phyloP scores from a whole-genome alignment of 805 yeast genomes.

The Lachancea mirantina region DNA sequence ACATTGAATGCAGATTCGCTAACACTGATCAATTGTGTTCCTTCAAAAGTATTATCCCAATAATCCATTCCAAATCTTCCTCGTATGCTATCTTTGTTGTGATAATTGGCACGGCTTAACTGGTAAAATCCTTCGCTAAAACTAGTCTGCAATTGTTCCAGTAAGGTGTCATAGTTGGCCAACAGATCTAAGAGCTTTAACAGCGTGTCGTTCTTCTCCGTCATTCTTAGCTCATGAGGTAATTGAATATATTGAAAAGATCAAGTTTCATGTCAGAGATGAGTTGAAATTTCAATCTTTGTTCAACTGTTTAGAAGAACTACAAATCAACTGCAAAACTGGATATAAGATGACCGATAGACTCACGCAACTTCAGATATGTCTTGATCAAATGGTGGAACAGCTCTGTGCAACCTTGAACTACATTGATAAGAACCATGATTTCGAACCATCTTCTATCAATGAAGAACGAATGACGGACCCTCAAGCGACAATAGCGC shows the following conservation, averaged over 20 bases:
- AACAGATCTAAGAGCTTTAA: constrained; percentile 16
- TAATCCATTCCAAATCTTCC: constrained; percentile 30
- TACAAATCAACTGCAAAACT: no score
- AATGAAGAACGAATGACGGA: constrained; percentile 56
- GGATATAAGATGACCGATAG: constrained; percentile 67
- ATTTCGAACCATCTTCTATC: constrained; percentile 40
- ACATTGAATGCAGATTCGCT: constrained; percentile 1
- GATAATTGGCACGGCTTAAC: constrained; percentile 28
- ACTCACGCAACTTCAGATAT: constrained; percentile 80
- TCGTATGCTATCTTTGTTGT: constrained; percentile 26
- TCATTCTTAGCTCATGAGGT: no score
- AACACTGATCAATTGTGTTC: constrained; percentile 14
- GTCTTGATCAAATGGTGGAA: constrained; percentile 72
- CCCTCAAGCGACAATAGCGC: constrained; percentile 48
- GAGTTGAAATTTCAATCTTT: no score
- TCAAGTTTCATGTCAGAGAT: not conserved
- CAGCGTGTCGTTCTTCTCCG: no score
- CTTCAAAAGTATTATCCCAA: constrained; percentile 27
- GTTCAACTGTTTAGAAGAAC: no score
- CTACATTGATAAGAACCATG: constrained; percentile 73
- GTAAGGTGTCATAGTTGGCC: constrained; percentile 19
- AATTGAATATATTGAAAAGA: no score
- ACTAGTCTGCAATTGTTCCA: constrained; percentile 24
- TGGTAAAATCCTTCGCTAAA: constrained; percentile 22
- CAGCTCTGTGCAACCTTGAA: constrained; percentile 73